Conservation (phyloP, 495 filamentous ascomycete species). For the Neurospora sp. region DNA sequence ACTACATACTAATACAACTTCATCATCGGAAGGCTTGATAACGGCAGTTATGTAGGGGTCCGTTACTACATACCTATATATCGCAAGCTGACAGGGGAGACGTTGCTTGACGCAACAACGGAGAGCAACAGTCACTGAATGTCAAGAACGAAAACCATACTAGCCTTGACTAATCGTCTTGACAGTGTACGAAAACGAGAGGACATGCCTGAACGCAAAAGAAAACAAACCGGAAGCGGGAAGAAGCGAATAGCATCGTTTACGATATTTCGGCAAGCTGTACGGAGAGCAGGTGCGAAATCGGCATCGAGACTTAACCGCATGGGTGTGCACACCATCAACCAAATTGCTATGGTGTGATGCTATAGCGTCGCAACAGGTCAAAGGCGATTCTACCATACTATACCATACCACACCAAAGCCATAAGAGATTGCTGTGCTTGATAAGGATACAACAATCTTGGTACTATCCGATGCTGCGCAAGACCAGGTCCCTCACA, state of each 20-base stretch:
- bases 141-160: not conserved
- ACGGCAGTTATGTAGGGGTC: not conserved
- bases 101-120: not conserved
- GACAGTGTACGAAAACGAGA: not conserved
- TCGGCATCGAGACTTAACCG: not conserved
- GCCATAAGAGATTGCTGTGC: not conserved
- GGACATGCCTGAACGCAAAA: not conserved
- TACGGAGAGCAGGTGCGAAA: not conserved
- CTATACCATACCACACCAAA: not conserved
- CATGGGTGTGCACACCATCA: not conserved
- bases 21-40: not conserved
- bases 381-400: not conserved
- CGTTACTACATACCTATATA: not conserved
- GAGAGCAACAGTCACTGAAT: not conserved
- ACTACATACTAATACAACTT: not conserved
- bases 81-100: not conserved
- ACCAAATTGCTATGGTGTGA: not conserved
- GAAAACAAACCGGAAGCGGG: constrained; percentile 10
- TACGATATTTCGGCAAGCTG: not conserved
- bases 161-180: not conserved
- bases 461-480: not conserved
- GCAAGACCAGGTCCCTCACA: not conserved
- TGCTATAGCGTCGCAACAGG: not conserved
- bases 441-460: not conserved
- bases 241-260: not conserved